These are phyloP conservation scores for Simplicillium sp. DNA, from an alignment of 2,329 filamentous ascomycete species.

Conservation along the genomic window DNA sequence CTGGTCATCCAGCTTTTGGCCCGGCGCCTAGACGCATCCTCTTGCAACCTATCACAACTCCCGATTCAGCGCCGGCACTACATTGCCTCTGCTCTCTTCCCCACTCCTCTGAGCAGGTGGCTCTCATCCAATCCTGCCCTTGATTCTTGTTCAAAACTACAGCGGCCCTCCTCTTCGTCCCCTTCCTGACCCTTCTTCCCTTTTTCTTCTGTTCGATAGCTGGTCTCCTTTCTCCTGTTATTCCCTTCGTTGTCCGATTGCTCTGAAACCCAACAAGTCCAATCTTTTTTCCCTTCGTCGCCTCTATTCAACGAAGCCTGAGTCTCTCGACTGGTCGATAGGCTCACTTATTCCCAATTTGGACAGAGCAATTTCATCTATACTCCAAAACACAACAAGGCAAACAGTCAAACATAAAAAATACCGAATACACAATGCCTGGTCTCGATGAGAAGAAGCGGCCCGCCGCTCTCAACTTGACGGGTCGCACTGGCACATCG, in stretches of 20 bases:
- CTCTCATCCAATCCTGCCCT: too few relatives aligned
- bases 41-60: too few relatives aligned
- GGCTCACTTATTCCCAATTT: constrained; percentile 7
- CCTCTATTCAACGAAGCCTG: neutral
- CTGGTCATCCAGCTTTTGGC: too few relatives aligned
- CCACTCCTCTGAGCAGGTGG: too few relatives aligned
- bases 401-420: constrained; percentile 5
- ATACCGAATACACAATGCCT: constrained; percentile 21
- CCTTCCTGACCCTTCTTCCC: constrained; percentile 13
- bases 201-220: constrained; percentile 38
- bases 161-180: too few relatives aligned
- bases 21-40: too few relatives aligned
- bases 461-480: constrained; percentile 45
- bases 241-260: constrained; percentile 23
- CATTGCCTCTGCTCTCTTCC: too few relatives aligned
- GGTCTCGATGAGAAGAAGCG: constrained; percentile 44
- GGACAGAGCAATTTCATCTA: constrained; percentile 8
- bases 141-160: too few relatives aligned
- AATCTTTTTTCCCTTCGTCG: neutral
- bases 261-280: constrained; percentile 13
- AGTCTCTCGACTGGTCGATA: neutral
- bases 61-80: too few relatives aligned
- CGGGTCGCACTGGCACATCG: constrained; percentile 36
- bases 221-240: constrained; percentile 39
- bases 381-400: too few relatives aligned